Evolutionary conservation across 495 filamentous ascomycete species (phyloP).

Genomic region (Trypethelium eluteriae): DNA sequence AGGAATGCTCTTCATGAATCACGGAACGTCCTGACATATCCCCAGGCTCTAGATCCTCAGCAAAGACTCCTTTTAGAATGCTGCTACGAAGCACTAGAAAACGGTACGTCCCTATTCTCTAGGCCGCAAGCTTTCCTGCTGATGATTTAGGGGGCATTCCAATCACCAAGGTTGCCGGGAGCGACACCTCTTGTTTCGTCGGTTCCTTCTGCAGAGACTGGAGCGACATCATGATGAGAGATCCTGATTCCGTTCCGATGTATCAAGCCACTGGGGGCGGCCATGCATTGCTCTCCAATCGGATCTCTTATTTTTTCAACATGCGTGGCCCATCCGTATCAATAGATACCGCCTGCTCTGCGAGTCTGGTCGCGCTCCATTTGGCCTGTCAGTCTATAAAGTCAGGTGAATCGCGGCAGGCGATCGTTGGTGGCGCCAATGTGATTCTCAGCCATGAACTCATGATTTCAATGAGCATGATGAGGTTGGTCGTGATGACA

Average conservation of each 20-base stretch:
- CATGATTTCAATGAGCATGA: not conserved
- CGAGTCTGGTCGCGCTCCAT: constrained; percentile 13
- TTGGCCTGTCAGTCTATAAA: not conserved
- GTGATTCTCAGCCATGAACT: not conserved
- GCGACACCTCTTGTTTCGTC: not conserved
- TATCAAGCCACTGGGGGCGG: not conserved
- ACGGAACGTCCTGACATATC: no score
- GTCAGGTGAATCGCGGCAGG: not conserved
- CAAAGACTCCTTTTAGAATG: constrained; percentile 10
- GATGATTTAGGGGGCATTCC: not conserved
- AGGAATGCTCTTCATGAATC: no score
- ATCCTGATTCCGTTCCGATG: not conserved
- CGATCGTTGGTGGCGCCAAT: not conserved
- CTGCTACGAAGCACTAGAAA: constrained; percentile 9
- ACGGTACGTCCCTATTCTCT: not conserved
- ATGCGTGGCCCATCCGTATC: constrained; percentile 42
- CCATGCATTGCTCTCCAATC: constrained; percentile 42
- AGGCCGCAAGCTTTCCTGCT: not conserved
- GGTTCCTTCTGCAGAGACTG: not conserved
- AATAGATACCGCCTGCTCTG: constrained; percentile 49
- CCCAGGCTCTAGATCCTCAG: constrained; percentile 14
- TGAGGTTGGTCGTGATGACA: not conserved
- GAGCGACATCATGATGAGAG: not conserved
- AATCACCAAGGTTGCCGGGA: not conserved
- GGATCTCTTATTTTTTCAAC: constrained; percentile 44